Conservation (phyloP, 2,329 filamentous ascomycete genomes). For the Colletotrichum lupini region DNA sequence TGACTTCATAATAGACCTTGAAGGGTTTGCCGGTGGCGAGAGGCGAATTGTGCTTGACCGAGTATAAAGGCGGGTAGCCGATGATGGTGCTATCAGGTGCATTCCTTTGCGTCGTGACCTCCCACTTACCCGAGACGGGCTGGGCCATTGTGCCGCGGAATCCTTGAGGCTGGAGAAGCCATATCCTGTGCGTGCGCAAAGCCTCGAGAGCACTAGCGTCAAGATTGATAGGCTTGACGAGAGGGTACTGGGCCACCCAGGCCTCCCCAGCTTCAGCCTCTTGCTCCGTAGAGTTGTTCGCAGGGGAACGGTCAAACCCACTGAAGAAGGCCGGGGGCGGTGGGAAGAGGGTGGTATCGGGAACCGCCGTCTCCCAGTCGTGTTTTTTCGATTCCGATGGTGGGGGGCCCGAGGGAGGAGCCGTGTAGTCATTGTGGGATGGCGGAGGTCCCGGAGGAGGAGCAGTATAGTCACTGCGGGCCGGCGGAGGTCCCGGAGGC, state of each 20-base stretch:
- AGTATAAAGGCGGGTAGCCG: constrained; percentile 77
- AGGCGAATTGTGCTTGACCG: constrained; percentile 68
- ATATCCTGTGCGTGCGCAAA: constrained; percentile 63
- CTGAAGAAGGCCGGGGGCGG: constrained; percentile 76
- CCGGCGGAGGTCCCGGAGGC: constrained; percentile 45
- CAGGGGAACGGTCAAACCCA: constrained; percentile 72
- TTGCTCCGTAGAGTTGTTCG: constrained; percentile 74
- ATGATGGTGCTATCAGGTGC: constrained; percentile 73
- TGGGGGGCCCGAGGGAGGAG: constrained; percentile 50
- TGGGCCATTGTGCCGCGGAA: constrained; percentile 60
- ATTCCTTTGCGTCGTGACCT: constrained; percentile 50
- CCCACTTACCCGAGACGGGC: constrained; percentile 63
- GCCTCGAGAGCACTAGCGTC: constrained; percentile 58
- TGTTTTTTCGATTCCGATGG: constrained; percentile 56
- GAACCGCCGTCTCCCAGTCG: constrained; percentile 77
- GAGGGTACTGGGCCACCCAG: constrained; percentile 73
- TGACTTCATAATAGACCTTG: constrained; percentile 80
- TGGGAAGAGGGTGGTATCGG: constrained; percentile 78
- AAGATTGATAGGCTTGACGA: constrained; percentile 65
- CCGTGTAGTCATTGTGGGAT: constrained; percentile 40
- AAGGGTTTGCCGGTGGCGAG: constrained; percentile 52
- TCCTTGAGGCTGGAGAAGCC: constrained; percentile 61
- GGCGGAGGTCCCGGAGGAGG: constrained; percentile 49
- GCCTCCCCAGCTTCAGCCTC: constrained; percentile 72
- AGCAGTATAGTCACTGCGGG: constrained; percentile 41